A percentile compares a stretch with the other conserved stretches of the same genome.
phyloP scores from a whole-genome alignment of 1,284 basidiomycete species.

The Cryptococcus deneoformans region DNA sequence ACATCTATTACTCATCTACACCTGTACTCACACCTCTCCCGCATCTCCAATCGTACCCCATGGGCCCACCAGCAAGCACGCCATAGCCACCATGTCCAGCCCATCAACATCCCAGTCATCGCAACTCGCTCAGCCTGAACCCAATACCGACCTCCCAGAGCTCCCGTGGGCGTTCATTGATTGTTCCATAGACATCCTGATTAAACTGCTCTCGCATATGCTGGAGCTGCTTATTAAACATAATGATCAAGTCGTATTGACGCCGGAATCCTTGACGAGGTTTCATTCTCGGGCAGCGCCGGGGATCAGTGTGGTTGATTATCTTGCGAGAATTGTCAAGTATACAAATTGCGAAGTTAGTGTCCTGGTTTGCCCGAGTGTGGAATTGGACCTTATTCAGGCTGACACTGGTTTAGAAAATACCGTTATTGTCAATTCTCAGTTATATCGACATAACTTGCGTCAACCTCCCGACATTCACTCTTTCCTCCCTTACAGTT shows the following conservation, averaged over 20 bases:
- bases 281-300: slow-evolving; percentile 91
- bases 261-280: slow-evolving; percentile 62
- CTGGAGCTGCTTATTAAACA: slow-evolving; percentile 83
- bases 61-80: background rate
- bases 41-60: background rate
- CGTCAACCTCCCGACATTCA: slow-evolving; percentile 70
- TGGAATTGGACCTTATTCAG: background rate
- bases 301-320: slow-evolving; percentile 78
- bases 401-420: slow-evolving; percentile 57
- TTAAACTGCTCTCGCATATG: slow-evolving; percentile 90
- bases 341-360: slow-evolving; percentile 89
- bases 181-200: slow-evolving; percentile 73
- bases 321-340: slow-evolving; percentile 82
- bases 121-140: background rate
- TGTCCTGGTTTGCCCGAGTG: background rate
- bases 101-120: background rate
- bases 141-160: slow-evolving; percentile 6
- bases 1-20: too few relatives aligned
- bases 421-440: slow-evolving; percentile 81
- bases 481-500: slow-evolving; percentile 89
- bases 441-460: slow-evolving; percentile 96
- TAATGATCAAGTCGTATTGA: slow-evolving; percentile 76
- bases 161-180: slow-evolving; percentile 55
- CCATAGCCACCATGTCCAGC: background rate
- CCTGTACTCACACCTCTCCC: too few relatives aligned